Evolutionary conservation across 108 stramenopile genomes (phyloP).

Genomic region (Cylindrotheca closterium): DNA sequence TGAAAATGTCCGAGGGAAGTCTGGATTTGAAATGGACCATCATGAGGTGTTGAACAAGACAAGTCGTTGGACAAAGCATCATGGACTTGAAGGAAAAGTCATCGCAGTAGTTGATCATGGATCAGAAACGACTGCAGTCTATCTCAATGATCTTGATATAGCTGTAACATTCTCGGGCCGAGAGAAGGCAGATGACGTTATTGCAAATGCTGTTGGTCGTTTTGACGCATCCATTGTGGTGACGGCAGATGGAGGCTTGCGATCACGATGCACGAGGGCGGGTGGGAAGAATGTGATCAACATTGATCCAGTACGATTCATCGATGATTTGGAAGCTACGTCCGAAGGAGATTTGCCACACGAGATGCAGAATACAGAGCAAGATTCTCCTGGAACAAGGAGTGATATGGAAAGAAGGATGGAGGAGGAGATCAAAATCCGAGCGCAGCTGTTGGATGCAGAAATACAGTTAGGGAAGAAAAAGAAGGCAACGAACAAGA

Average conservation of each 20-base stretch:
- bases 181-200: constrained; percentile 72
- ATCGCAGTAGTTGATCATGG: constrained; percentile 68
- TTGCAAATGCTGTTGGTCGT: constrained; percentile 29
- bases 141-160: constrained; percentile 18
- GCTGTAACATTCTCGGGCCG: constrained; percentile 58
- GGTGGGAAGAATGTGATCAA: constrained; percentile 31
- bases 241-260: constrained; percentile 60
- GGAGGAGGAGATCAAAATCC: constrained; percentile 19
- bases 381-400: constrained; percentile 3
- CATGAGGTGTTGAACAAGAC: constrained; percentile 46
- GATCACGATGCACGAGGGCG: constrained; percentile 26
- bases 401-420: constrained; percentile 16
- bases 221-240: constrained; percentile 43
- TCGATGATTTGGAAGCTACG: constrained; percentile 33
- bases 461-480: constrained; percentile 33
- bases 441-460: constrained; percentile 29
- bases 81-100: constrained; percentile 29
- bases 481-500: constrained; percentile 33
- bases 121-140: constrained; percentile 34
- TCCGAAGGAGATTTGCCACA: not conserved
- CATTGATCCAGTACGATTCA: constrained; percentile 26
- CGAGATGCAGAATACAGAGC: not conserved
- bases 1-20: constrained; percentile 70
- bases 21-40: constrained; percentile 56
- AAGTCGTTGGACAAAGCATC: constrained; percentile 35